Percentiles rank a stretch among this genome's conserved stretches.
Conservation (phyloP, 331 rosid genomes). For the Arachis monticola region DNA sequence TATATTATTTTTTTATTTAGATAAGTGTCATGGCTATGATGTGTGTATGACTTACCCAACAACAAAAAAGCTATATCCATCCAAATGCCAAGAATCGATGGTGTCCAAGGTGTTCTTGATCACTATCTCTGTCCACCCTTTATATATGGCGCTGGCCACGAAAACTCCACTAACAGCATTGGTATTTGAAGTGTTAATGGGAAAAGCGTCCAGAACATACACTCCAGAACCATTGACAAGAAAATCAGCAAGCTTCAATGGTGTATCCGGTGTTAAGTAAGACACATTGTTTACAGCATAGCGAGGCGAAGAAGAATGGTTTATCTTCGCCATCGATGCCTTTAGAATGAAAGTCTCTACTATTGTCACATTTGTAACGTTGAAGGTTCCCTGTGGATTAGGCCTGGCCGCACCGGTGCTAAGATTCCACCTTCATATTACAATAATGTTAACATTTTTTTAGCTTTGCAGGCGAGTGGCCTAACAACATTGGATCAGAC, state of each 20-base stretch:
- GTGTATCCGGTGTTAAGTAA: conserved; percentile 64
- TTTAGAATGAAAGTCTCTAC: conserved; percentile 68
- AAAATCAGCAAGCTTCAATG: conserved; percentile 78
- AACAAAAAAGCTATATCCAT: conserved; percentile 75
- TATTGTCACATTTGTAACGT: conserved; percentile 68
- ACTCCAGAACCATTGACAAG: conserved; percentile 61
- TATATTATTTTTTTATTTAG: too few relatives aligned
- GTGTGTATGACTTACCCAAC: conserved; percentile 61
- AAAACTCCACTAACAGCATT: conserved; percentile 55
- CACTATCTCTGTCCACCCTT: conserved; percentile 76
- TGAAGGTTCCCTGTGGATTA: conserved; percentile 86
- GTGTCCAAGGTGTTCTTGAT: conserved; percentile 49
- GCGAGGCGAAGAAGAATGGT: conserved; percentile 37
- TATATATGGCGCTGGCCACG: conserved; percentile 65
- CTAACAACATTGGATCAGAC: too few relatives aligned
- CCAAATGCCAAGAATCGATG: conserved; percentile 82
- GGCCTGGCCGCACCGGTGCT: conserved; percentile 91
- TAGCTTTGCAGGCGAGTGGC: not conserved
- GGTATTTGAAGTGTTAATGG: conserved; percentile 49
- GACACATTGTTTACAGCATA: conserved; percentile 75
- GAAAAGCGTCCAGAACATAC: conserved; percentile 62
- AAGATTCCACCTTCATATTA: conserved; percentile 71
- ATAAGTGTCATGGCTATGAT: too few relatives aligned
- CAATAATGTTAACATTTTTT: not conserved
- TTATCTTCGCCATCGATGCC: conserved; percentile 41